Evolutionary conservation across 2,329 filamentous ascomycete genomes (phyloP).

Genomic region (Calycina marina): DNA sequence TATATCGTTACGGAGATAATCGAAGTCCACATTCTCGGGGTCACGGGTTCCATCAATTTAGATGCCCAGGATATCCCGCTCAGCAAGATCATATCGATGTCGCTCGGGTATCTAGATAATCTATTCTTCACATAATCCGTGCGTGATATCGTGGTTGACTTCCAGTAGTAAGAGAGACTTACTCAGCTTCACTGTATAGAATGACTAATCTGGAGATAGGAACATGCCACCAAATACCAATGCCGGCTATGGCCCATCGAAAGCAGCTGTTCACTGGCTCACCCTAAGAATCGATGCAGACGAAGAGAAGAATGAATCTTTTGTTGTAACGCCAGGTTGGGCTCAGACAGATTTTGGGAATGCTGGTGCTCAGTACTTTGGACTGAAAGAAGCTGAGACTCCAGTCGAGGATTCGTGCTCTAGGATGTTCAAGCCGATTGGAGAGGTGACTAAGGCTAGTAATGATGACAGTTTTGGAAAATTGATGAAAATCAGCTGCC

Average conservation of each 20-base stretch:
- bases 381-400: not conserved
- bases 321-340: constrained; percentile 3
- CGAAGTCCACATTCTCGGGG: no score
- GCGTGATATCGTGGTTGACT: no score
- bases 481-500: not conserved
- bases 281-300: constrained; percentile 16
- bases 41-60: no score
- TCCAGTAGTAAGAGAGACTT: no score
- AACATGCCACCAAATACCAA: constrained; percentile 10
- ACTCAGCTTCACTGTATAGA: no score
- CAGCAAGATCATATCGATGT: no score
- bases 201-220: no score
- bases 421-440: not conserved
- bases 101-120: no score
- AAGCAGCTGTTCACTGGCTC: constrained; percentile 22
- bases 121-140: no score
- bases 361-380: not conserved
- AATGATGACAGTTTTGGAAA: not conserved
- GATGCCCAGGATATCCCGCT: no score
- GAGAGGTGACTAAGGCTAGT: not conserved
- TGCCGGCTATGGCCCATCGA: constrained; percentile 21
- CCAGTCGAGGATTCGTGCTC: not conserved
- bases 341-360: constrained; percentile 1
- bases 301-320: constrained; percentile 13
- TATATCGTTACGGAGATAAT: no score